Conservation (phyloP, 192 early-diverging fungal genomes). For the Backusella tuberculispora region DNA sequence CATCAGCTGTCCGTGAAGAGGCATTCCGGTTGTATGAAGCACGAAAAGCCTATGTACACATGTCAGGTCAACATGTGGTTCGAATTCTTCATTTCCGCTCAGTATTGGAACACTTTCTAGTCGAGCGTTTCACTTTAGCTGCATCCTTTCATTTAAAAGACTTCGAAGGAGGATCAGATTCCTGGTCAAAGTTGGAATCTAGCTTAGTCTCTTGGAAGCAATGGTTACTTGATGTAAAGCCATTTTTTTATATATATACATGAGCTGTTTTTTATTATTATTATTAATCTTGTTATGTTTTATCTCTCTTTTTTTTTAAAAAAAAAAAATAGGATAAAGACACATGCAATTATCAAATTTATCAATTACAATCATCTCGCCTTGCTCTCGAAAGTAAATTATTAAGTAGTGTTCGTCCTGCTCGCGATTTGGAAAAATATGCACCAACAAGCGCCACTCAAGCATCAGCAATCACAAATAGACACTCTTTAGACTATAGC, state of each 20-base stretch:
- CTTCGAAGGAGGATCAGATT: conserved; percentile 46
- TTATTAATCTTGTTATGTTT: background rate
- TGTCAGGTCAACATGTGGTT: conserved; percentile 58
- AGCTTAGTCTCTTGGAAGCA: conserved; percentile 43
- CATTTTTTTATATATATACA: background rate
- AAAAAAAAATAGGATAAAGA: conserved; percentile 36
- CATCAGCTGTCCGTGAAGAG: conserved; percentile 64
- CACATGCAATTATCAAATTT: conserved; percentile 41
- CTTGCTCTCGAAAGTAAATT: conserved; percentile 40
- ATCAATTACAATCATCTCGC: conserved; percentile 35
- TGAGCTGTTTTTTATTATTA: background rate
- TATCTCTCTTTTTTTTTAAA: background rate
- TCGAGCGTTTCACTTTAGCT: conserved; percentile 38
- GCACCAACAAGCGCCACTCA: background rate
- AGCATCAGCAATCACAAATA: conserved; percentile 1
- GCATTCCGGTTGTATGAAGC: conserved; percentile 65
- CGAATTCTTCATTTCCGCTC: conserved; percentile 56
- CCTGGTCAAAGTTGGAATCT: conserved; percentile 49
- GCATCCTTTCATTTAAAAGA: conserved; percentile 38
- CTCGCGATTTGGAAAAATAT: conserved; percentile 40
- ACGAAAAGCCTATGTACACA: conserved; percentile 63
- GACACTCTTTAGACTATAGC: conserved; percentile 18
- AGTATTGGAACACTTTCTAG: conserved; percentile 48
- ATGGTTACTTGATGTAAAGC: conserved; percentile 43
- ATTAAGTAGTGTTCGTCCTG: conserved; percentile 24